Evolutionary conservation across 352 stramenopile species (phyloP).

Genomic region (Globisporangium canariense): DNA sequence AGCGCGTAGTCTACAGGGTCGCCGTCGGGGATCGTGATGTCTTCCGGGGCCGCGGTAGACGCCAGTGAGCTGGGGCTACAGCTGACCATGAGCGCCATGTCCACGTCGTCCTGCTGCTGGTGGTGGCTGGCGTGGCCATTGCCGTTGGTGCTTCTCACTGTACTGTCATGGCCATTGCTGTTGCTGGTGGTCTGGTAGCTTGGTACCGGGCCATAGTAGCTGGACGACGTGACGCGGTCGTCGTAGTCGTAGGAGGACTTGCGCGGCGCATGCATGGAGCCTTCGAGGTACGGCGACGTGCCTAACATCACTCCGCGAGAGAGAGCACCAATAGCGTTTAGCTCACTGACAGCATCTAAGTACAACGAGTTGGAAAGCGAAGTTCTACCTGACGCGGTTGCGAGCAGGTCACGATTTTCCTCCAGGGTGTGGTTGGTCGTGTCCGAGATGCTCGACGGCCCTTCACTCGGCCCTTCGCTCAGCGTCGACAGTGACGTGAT

Average conservation of each 20-base stretch:
- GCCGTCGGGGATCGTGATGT: slow-evolving; percentile 71
- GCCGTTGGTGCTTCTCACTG: not conserved
- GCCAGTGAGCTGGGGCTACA: slow-evolving; percentile 42
- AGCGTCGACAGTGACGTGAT: slow-evolving; percentile 51
- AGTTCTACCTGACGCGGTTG: slow-evolving; percentile 23
- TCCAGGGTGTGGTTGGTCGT: slow-evolving; percentile 28
- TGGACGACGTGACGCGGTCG: not conserved
- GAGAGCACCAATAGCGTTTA: slow-evolving; percentile 14
- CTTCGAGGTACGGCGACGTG: slow-evolving; percentile 14
- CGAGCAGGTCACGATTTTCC: slow-evolving; percentile 1
- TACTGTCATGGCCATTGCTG: not conserved
- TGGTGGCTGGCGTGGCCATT: slow-evolving; percentile 22
- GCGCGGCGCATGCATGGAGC: not conserved
- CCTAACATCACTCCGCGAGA: slow-evolving; percentile 12
- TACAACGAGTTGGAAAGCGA: slow-evolving; percentile 27
- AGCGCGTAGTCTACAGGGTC: slow-evolving; percentile 80
- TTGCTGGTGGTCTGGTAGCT: not conserved
- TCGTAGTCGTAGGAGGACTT: slow-evolving; percentile 20
- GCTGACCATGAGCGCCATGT: slow-evolving; percentile 16
- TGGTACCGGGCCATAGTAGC: not conserved
- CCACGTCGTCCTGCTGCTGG: slow-evolving; percentile 18
- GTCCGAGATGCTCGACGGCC: slow-evolving; percentile 37
- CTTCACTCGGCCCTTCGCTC: slow-evolving; percentile 45
- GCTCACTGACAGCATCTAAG: slow-evolving; percentile 24
- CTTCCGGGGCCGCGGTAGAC: slow-evolving; percentile 46